Evolutionary conservation across 768 basidiomycete species (phyloP).

Genomic region (Agrocybe pediades): DNA sequence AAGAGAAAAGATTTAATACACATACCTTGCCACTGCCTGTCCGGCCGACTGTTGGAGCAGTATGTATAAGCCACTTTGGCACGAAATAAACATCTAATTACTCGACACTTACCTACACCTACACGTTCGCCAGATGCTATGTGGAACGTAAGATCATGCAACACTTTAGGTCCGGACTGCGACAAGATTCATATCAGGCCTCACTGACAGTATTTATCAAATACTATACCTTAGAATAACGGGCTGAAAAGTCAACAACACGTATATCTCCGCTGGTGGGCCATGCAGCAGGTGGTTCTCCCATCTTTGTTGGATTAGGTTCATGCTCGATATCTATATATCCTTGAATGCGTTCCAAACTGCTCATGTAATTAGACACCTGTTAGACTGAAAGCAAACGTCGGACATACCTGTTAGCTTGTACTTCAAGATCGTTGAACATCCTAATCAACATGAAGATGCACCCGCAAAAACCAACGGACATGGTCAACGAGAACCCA

Average conservation of each 20-base stretch:
- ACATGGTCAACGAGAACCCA: slow-evolving; percentile 60
- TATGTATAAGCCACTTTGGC: background rate
- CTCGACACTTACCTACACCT: slow-evolving; percentile 8
- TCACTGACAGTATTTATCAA: slow-evolving; percentile 18
- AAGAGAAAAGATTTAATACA: background rate
- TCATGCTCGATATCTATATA: slow-evolving; percentile 66
- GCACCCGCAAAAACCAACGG: slow-evolving; percentile 54
- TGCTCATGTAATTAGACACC: background rate
- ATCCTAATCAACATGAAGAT: slow-evolving; percentile 52
- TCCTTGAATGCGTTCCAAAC: slow-evolving; percentile 46
- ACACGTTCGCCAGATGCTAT: slow-evolving; percentile 14
- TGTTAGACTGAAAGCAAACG: background rate
- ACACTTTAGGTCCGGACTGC: slow-evolving; percentile 10
- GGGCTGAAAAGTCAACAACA: slow-evolving; percentile 55
- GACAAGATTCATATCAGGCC: background rate
- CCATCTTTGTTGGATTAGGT: slow-evolving; percentile 36
- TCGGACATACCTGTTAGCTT: slow-evolving; percentile 25
- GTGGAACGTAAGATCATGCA: slow-evolving; percentile 11
- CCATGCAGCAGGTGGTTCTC: slow-evolving; percentile 67
- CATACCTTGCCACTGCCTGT: slow-evolving; percentile 27
- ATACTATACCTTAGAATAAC: slow-evolving; percentile 43
- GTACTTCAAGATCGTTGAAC: slow-evolving; percentile 44
- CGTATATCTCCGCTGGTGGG: slow-evolving; percentile 57
- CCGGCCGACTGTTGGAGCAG: slow-evolving; percentile 21
- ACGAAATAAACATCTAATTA: background rate